Percentiles rank a stretch among this genome's conserved stretches.
These are phyloP conservation scores for Tremella fuciformis DNA, from an alignment of 768 basidiomycete genomes.

Conservation along the genomic window DNA sequence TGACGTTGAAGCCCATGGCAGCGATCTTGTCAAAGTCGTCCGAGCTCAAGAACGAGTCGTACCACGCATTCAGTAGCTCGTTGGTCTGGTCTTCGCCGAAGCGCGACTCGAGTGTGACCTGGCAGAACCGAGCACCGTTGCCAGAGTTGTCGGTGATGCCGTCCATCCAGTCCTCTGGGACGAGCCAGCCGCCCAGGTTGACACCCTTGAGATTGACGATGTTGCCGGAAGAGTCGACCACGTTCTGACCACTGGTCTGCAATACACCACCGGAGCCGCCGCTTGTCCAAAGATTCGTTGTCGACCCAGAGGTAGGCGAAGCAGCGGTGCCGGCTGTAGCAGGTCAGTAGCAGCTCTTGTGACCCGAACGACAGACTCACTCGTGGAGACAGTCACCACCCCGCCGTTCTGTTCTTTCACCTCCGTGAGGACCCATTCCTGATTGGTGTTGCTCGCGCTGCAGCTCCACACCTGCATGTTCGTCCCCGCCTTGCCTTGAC, in stretches of 20 bases:
- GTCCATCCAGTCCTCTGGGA: constrained; percentile 47
- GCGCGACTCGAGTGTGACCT: constrained; percentile 33
- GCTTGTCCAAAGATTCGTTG: constrained; percentile 18
- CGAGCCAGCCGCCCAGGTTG: constrained; percentile 46
- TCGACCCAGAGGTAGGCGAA: constrained; percentile 12
- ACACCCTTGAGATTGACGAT: constrained; percentile 34
- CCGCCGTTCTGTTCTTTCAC: background rate
- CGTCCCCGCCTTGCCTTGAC: constrained; percentile 33
- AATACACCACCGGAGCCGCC: constrained; percentile 29
- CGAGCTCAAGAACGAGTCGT: constrained; percentile 37
- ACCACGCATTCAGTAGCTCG: constrained; percentile 37
- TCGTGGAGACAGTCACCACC: background rate
- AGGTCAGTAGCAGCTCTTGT: too few relatives aligned
- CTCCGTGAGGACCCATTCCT: constrained; percentile 24
- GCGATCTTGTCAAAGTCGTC: constrained; percentile 38
- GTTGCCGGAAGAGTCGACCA: constrained; percentile 42
- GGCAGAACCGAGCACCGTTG: constrained; percentile 38
- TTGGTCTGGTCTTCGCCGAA: constrained; percentile 36
- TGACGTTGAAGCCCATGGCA: constrained; percentile 40
- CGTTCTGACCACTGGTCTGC: constrained; percentile 31
- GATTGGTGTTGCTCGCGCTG: constrained; percentile 35
- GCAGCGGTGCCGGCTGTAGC: background rate
- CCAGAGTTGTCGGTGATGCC: constrained; percentile 42
- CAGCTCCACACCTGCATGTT: constrained; percentile 40
- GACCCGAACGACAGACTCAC: background rate